Evolutionary conservation across 768 basidiomycete species (phyloP), one percentile per base, ranked within the genome.

Genomic region (Trichaptum fuscoviolaceum): DNA sequence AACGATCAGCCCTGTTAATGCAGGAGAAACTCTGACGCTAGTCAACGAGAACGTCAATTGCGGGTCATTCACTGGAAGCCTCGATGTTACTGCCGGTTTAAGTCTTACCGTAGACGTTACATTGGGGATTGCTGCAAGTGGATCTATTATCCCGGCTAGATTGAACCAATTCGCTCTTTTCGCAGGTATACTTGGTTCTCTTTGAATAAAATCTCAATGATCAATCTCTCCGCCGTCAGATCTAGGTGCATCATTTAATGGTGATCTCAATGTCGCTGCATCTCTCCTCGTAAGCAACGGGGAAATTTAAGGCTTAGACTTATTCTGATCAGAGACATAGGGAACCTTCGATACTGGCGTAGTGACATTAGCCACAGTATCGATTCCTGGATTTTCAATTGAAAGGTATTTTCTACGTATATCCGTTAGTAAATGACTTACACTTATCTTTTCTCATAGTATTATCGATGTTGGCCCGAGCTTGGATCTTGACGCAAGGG

Each of bases 351-450:
- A 82, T 67, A 78, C 82, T 0, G 83, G 81, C 4, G 78, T 77
- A 57, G 73, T 82, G 9, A 70, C 72, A 18, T 70, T 86, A 15
- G 75, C 82, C 57, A 71, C 78, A 62, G 68, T 80, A 35, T 81
- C 81, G 0, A 75, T 86, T 65, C 82, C 82, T 1, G 84, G 59
- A 7, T 75, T 85, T 20, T 79, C 82, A 69, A 79, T 85, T 72
- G 82, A 83, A 58, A 83, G 80, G 82, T 82, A 72, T 17, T 76
- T 70, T 15, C n/a, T n/a, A n/a, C n/a, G n/a, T 24, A 7, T 7
- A 27, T 35, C 59, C 3, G 2, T 57, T 35, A 63, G 35, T 3
- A 2, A 20, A 61, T 61, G 6, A 24, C 12, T 6, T 52, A 12
- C 20, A 52, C 3, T 52, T 20, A 4, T 52, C 17, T 15, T 3